Evolutionary conservation across 2,329 filamentous ascomycete genomes (phyloP), one percentile per base, ranked within the genome.

Genomic region (Whalleya microplaca): DNA sequence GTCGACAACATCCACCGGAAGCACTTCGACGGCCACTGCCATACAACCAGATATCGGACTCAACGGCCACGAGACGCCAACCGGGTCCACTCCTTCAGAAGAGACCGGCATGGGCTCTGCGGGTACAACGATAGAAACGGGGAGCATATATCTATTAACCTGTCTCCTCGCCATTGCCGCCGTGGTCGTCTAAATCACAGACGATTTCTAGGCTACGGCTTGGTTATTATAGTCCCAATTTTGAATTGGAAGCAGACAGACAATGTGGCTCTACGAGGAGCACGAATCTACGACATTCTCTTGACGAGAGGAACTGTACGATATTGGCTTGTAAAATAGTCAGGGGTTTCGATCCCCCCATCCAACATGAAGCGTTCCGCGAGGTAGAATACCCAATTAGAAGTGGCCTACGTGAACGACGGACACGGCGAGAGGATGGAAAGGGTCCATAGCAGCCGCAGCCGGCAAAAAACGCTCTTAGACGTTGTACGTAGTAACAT

Each of bases 61-160:
- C 19, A 70, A 70, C 53, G 74, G 75, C 27, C 72, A 76, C 51
- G 71, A 74, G 53, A 73, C 74, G 14, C 60, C 71, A 4, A 59
- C 64, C 27, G 62, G 68, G 20, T 66, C 65, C 20, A 63, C 62
- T 32, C 58, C 68, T 20, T 59, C 61, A 4, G 51, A 56, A 8
- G 49, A 55, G 12, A 56, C 67, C 12, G 52, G 65, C 4, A 47
- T 64, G 1, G 63, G 69, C 10, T 69, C 71, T 7, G 53, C 66
- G 3, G 58, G 64, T 49, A 48, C 56, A 58, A 60, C 61, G 60
- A 42, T 70, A 19, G 53, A 52, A 48, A 56, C 57, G 44, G 54
- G 53, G 48, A 55, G 57, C 42, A 41, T 56, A 41, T 61, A 61
- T 12, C 59, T 64, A 2, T 43, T 68, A 10, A 40, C 58, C 27